Evolutionary conservation across 352 stramenopile species (phyloP), one percentile per base, ranked within the genome.

Genomic region (Phytophthora ramorum): DNA sequence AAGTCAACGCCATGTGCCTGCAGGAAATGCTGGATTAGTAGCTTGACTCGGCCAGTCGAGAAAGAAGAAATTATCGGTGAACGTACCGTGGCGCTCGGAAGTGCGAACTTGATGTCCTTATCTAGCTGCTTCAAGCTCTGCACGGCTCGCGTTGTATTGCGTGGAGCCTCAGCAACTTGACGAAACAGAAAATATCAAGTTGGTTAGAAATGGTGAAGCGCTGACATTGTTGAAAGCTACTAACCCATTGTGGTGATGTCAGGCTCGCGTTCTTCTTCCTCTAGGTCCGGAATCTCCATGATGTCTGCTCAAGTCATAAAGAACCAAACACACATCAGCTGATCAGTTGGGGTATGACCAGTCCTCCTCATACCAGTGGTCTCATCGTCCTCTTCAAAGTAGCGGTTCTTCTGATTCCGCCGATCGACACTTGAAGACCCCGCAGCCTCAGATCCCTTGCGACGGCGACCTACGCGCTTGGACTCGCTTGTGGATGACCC

Each of bases 121-220:
- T 94, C 83, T 34, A 92, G 79, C 57, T 93, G 81, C 50, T 92
- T 93, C 44, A 93, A 76, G 26, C 75, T 92, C 58, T 93, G 83
- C 4, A 91, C 81, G 16, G 75, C 64, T 34, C 85, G 78, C 2
- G 76, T 87, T 44, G 78, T 84, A 45, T 93, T 93, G 22, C 80
- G 73, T n/a, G 85, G 85, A n/a, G 85, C 85, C 71, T 92, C 82
- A 6, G 85, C 85, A 13, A 94, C 85, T 92, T 38, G 5, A 48
- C 41, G 32, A 40, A 2, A 20, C 2, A 56, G 35, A 34, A 59
- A 16, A 28, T 3, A 60, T 19, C 12, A 32, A 17, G 12, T 17
- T 58, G 8, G 37, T 35, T n/a, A 26, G 37, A n/a, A 38, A 10
- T 45, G 43, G 13, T 22, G 2, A 14, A 24, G 3, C 19, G 10